These are phyloP conservation scores for Scutellaria baicalensis DNA, from an alignment of 257 asterid genomes.

Conservation along the genomic window DNA sequence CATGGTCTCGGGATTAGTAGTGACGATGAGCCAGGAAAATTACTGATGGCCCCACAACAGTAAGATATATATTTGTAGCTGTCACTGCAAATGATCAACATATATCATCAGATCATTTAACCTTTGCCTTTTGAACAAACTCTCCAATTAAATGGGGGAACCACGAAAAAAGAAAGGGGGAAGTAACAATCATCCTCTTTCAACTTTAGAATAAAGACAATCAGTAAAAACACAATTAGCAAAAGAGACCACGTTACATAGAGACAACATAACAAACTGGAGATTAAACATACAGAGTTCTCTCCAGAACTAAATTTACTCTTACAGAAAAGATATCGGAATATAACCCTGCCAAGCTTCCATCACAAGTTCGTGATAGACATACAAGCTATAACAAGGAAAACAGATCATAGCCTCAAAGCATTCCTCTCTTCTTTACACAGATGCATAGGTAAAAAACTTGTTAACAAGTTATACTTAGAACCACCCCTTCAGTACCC, in stretches of 20 bases:
- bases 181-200: no score
- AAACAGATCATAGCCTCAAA: neutral
- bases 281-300: neutral
- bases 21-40: neutral
- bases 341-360: neutral
- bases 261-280: neutral
- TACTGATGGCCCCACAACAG: neutral
- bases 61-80: neutral
- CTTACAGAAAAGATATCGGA: neutral
- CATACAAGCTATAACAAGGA: neutral
- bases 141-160: no score
- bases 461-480: neutral
- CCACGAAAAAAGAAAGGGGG: no score
- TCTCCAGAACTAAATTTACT: neutral
- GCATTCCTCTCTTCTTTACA: no score
- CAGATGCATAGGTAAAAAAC: no score
- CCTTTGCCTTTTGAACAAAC: no score
- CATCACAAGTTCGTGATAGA: neutral
- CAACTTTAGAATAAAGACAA: no score
- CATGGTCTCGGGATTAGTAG: constrained; percentile 27
- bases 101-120: neutral
- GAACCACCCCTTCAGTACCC: neutral
- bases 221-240: neutral
- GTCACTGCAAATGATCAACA: neutral
- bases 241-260: no score